Evolutionary conservation across 2,329 filamentous ascomycete genomes (phyloP), one percentile per base, ranked within the genome.

Genomic region (Didymosphaeria variabile): DNA sequence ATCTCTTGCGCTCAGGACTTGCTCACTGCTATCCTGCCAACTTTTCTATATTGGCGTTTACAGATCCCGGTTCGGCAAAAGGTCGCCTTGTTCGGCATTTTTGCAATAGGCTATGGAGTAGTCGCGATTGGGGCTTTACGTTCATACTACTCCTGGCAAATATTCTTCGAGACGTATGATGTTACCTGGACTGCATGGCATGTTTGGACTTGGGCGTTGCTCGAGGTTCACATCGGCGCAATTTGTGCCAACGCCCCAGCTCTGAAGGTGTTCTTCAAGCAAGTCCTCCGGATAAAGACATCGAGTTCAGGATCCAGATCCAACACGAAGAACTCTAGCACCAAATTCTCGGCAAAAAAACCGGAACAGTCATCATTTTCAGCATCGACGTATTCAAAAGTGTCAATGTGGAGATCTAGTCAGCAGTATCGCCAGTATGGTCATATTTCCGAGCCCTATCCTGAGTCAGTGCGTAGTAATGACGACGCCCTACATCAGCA

Each of bases 231-330:
- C 29, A 63, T 76, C 12, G 74, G 73, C 1, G 68, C 64, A 7
- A 70, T 74, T 17, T 76, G 74, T 49, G 73, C 73, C 10, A 75
- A 75, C 10, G 69, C 70, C 1, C 74, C 74, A 2, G 67, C 71
- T 1, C 60, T 74, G 9, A 76, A 76, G 40, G 68, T 75, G n/a
- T 75, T 76, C 56, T 75, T 75, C 69, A 71, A 66, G 36, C 66
- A 71, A 46, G 70, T 70, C 64, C 68, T 76, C 67, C 59, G 65
- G 31, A 34, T 63, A 4, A 70, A 73, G 2, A 64, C 59, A 2
- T 66, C 59, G 6, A 57, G 57, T 6, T 42, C 59, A 26, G 67
- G 65, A 19, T 61, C 55, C 12, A 55, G 53, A n/a, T 62, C 63
- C 1, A 59, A 58, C 26, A 42, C 32, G 21, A 38, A 52, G 31